phyloP scores from a whole-genome alignment of 2,329 filamentous ascomycete genomes.

The Westerdykella aurantiaca region DNA sequence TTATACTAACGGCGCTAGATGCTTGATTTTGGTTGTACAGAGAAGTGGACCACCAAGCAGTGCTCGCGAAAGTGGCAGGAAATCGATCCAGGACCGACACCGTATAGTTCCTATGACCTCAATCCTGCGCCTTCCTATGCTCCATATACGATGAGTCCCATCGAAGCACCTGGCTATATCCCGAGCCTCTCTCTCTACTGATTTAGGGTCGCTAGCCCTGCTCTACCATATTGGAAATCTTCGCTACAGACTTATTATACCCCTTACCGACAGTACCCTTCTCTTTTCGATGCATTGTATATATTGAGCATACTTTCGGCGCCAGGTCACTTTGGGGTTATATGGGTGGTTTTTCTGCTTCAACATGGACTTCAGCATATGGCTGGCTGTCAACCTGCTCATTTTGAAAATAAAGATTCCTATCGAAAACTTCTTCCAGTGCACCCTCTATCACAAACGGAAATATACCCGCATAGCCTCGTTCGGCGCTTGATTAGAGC shows the following conservation, averaged over 20 bases:
- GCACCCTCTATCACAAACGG: too few species aligned
- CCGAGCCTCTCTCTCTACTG: conserved; percentile 28
- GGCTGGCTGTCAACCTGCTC: too few species aligned
- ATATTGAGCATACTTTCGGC: background rate
- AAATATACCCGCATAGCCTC: too few species aligned
- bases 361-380: too few species aligned
- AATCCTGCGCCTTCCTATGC: conserved; percentile 27
- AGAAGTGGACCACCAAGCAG: conserved; percentile 48
- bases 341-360: too few species aligned
- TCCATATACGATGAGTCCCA: conserved; percentile 34
- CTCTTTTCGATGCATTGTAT: background rate
- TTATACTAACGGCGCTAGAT: conserved; percentile 38
- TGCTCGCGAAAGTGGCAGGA: conserved; percentile 50
- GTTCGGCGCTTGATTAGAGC: too few species aligned
- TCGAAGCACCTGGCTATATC: conserved; percentile 27
- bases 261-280: background rate
- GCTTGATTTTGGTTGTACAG: conserved; percentile 46
- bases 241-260: background rate
- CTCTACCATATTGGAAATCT: background rate
- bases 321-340: too few species aligned
- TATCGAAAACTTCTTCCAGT: too few species aligned
- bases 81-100: conserved; percentile 32
- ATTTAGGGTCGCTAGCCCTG: background rate
- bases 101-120: conserved; percentile 32
- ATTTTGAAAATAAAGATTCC: too few species aligned